A percentile compares a stretch with the other conserved stretches of the same genome.
phyloP scores from a whole-genome alignment of 2,329 filamentous ascomycete genomes.

The Neurospora crassa region DNA sequence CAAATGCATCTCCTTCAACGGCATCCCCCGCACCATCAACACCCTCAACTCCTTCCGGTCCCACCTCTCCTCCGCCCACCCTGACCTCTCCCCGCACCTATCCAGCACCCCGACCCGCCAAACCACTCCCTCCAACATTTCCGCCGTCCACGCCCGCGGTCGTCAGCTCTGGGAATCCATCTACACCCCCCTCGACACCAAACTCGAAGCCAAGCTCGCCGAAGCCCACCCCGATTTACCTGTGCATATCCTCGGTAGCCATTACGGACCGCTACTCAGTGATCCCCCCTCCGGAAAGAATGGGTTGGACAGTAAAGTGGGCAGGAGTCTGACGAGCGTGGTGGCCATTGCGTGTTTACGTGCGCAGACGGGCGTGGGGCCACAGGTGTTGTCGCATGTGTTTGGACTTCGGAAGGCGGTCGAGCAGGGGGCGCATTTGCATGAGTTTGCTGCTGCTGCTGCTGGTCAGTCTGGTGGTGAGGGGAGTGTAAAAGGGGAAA shows the following conservation, averaged over 20 bases:
- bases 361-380: slow-evolving; percentile 72
- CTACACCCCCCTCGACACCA: slow-evolving; percentile 64
- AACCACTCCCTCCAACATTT: slow-evolving; percentile 42
- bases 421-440: slow-evolving; percentile 51
- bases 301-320: slow-evolving; percentile 42
- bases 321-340: slow-evolving; percentile 61
- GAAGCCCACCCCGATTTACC: slow-evolving; percentile 74
- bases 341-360: slow-evolving; percentile 66
- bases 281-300: slow-evolving; percentile 47
- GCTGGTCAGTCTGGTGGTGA: background rate
- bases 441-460: slow-evolving; percentile 11
- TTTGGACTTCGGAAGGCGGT: slow-evolving; percentile 71
- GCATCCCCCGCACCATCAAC: slow-evolving; percentile 78
- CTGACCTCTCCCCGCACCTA: slow-evolving; percentile 31
- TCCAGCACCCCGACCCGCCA: slow-evolving; percentile 43
- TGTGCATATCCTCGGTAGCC: slow-evolving; percentile 64
- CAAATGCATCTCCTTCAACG: slow-evolving; percentile 73
- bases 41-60: slow-evolving; percentile 54
- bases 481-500: background rate
- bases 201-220: slow-evolving; percentile 61
- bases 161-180: slow-evolving; percentile 64
- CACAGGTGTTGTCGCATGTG: slow-evolving; percentile 72
- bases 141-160: slow-evolving; percentile 47
- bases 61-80: slow-evolving; percentile 36
- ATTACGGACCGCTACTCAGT: slow-evolving; percentile 66